Percentiles rank a stretch among this genome's conserved stretches.
Evolutionary conservation across 2,329 filamentous ascomycete species (phyloP).

Genomic region (Zelopaecilomyces penicillatus): DNA sequence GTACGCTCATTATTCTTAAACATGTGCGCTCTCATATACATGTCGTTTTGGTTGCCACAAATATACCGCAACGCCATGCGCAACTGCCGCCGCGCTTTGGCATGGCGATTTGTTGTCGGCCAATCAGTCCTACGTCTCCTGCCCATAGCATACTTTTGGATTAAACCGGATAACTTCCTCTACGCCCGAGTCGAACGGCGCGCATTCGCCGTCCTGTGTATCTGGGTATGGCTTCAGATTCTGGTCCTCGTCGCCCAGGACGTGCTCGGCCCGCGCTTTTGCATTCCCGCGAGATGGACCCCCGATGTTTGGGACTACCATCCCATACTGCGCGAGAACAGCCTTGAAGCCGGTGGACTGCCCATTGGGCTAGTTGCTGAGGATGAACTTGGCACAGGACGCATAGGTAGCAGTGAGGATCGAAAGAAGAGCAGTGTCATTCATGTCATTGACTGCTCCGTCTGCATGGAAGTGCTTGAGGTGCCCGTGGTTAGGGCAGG

Average conservation of each 20-base stretch:
- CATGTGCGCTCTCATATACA: slow-evolving; percentile 60
- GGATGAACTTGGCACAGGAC: slow-evolving; percentile 18
- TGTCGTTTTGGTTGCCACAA: slow-evolving; percentile 89
- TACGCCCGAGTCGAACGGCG: slow-evolving; percentile 62
- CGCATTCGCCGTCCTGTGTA: slow-evolving; percentile 51
- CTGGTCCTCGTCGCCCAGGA: slow-evolving; percentile 73
- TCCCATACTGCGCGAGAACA: slow-evolving; percentile 75
- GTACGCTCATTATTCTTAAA: slow-evolving; percentile 52
- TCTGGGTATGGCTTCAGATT: slow-evolving; percentile 85
- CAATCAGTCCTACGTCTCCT: slow-evolving; percentile 71
- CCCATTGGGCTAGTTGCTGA: slow-evolving; percentile 60
- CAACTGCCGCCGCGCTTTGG: slow-evolving; percentile 84
- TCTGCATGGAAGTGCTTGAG: slow-evolving; percentile 86
- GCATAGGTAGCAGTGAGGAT: slow-evolving; percentile 25
- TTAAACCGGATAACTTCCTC: slow-evolving; percentile 68
- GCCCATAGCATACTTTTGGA: slow-evolving; percentile 81
- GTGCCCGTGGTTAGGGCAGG: slow-evolving; percentile 67
- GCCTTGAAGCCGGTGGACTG: slow-evolving; percentile 67
- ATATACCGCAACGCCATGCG: slow-evolving; percentile 84
- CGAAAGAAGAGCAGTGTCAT: slow-evolving; percentile 23
- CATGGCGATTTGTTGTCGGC: slow-evolving; percentile 82
- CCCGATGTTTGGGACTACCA: slow-evolving; percentile 92
- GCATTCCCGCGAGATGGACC: slow-evolving; percentile 60
- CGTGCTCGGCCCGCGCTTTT: slow-evolving; percentile 80
- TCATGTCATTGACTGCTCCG: slow-evolving; percentile 77